Evolutionary conservation across 495 filamentous ascomycete species (phyloP), one percentile per base, ranked within the genome.

Genomic region (Xylaria curta): DNA sequence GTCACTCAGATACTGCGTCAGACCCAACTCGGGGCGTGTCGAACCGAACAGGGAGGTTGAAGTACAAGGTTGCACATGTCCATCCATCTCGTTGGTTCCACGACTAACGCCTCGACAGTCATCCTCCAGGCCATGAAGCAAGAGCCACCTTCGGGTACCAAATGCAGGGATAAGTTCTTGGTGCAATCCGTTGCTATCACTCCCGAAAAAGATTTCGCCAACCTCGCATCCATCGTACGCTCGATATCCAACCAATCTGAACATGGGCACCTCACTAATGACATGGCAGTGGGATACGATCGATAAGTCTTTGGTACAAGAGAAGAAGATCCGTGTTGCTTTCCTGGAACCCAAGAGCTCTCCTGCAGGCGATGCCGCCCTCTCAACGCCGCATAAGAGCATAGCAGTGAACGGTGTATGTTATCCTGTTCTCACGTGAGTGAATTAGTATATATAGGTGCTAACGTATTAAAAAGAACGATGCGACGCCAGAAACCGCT

Each of bases 51-150:
- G 91, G 76, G 87, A 91, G 74, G 94, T 98, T 70, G 94, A 97
- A 80, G 95, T 99, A 70, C 92, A 95, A 82, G 95, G 95, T 97
- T 85, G 74, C 88, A 82, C 58, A 59, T 70, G 24, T 60, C 72
- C 8, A 26, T 49, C 24, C 47, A 28, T 51, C 28, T 58, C 75
- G 21, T 21, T 77, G 44, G 31, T 73, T 66, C 60, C 56, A 7
- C 59, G 59, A 60, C 77, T 79, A 72, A 79, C 42, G 19, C 8
- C 60, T 54, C 56, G 17, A 63, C 78, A 97, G 96, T 99, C 24
- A 88, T 98, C 47, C 89, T 99, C 33, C 96, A 99, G 84, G 94
- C 95, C 26, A 97, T 98, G 97, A 97, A 97, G 84, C 90, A 94
- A 76, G 94, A 98, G 77, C 96, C 95, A 33, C 88, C 96, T 3